A percentile compares a stretch with the other conserved stretches of the same genome.
Evolutionary conservation across 2,329 filamentous ascomycete genomes (phyloP).

Genomic region (Fusarium haematococcum): DNA sequence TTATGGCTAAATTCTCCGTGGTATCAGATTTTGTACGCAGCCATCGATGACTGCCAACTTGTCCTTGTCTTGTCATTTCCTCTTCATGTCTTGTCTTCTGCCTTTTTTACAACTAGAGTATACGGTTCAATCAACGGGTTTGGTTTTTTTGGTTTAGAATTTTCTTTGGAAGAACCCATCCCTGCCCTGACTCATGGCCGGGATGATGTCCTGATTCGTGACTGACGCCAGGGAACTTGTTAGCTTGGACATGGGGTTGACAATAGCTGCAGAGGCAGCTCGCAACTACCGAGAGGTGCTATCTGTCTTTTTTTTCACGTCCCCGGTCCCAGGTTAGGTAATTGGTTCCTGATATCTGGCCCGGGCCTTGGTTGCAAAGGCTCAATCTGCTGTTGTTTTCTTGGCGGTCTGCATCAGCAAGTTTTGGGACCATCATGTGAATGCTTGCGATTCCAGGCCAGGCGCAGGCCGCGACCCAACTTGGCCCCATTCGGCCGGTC

Average conservation of each 20-base stretch:
- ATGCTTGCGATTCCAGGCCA: slow-evolving; percentile 5
- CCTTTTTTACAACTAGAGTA: slow-evolving; percentile 33
- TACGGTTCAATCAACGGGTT: slow-evolving; percentile 34
- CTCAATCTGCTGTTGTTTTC: slow-evolving; percentile 5
- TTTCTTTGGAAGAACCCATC: neutral
- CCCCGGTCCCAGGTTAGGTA: neutral
- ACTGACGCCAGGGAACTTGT: slow-evolving; percentile 20
- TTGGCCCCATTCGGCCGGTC: slow-evolving; percentile 23
- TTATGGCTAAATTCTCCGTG: slow-evolving; percentile 34
- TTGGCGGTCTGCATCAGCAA: slow-evolving; percentile 32
- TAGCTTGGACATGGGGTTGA: slow-evolving; percentile 4
- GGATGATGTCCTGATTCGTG: slow-evolving; percentile 32
- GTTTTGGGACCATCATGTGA: slow-evolving; percentile 21
- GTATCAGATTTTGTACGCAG: slow-evolving; percentile 16
- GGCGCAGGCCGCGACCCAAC: neutral
- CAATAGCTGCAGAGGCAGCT: slow-evolving; percentile 4
- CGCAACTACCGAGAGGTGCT: slow-evolving; percentile 22
- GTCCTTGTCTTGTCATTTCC: slow-evolving; percentile 21
- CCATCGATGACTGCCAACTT: neutral
- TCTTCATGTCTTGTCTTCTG: neutral
- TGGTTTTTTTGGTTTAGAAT: slow-evolving; percentile 14
- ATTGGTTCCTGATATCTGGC: slow-evolving; percentile 24
- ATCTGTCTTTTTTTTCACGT: slow-evolving; percentile 11
- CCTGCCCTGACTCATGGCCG: slow-evolving; percentile 4
- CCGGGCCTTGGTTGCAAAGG: slow-evolving; percentile 14